A percentile compares a stretch with the other conserved stretches of the same genome.
Conservation (phyloP, 441 rosid genomes). For the Raphanus hybrid region DNA sequence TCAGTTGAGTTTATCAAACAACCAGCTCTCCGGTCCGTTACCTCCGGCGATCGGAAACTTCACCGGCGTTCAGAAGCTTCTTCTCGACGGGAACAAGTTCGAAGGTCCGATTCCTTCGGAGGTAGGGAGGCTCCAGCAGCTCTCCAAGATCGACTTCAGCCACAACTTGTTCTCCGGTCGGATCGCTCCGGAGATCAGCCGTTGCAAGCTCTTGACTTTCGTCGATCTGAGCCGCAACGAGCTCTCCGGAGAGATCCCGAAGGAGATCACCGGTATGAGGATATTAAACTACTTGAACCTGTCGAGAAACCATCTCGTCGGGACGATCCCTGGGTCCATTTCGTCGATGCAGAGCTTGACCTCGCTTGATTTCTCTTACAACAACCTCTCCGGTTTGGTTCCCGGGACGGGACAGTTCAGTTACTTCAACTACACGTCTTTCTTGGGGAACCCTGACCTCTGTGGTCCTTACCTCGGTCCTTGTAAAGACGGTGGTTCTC, state of each 20-base stretch:
- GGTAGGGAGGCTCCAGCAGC: conserved; percentile 82
- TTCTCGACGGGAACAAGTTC: conserved; percentile 91
- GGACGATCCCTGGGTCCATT: conserved; percentile 77
- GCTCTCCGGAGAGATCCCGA: conserved; percentile 85
- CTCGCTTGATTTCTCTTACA: conserved; percentile 92
- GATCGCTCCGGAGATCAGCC: conserved; percentile 76
- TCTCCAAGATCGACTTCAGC: conserved; percentile 87
- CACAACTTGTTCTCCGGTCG: conserved; percentile 75
- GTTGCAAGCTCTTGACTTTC: conserved; percentile 83
- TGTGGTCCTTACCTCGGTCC: conserved; percentile 93
- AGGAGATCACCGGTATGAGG: conserved; percentile 82
- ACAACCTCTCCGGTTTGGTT: conserved; percentile 93
- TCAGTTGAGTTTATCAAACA: conserved; percentile 85
- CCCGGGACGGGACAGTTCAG: conserved; percentile 94
- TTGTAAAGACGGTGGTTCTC: conserved; percentile 66
- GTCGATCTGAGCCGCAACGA: conserved; percentile 88
- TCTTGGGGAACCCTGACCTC: conserved; percentile 80
- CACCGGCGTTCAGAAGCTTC: conserved; percentile 85
- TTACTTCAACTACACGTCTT: conserved; percentile 94
- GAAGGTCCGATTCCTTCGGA: conserved; percentile 78
- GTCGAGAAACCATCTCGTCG: conserved; percentile 79
- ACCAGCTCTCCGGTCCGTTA: conserved; percentile 74
- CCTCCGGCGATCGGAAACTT: conserved; percentile 81
- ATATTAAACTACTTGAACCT: conserved; percentile 88
- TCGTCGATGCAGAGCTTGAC: conserved; percentile 94